Evolutionary conservation across 176 grass and related monocot species (phyloP), one percentile per base, ranked within the genome.

Genomic region (Thalia dealbata): DNA sequence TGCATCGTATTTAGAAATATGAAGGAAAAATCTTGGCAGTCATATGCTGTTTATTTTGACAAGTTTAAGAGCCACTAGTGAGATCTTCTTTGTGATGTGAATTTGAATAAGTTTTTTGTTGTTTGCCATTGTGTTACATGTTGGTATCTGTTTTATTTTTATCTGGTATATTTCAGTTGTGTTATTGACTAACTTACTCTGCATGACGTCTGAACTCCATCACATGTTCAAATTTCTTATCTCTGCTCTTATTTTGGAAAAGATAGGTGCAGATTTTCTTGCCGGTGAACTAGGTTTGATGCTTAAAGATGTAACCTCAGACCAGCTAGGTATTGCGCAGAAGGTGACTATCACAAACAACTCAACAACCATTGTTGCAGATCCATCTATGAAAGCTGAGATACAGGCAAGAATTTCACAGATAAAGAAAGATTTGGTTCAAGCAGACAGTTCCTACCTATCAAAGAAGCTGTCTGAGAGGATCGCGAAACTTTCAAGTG

Each of bases 401-500:
- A 97, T 97, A 70, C 82, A 92, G 75, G 93, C 93, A 65, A 89
- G 93, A 78, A 88, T 97, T 82, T 79, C 84, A 77, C 89, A 97
- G 83, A 73, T 92, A 79, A 96, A 96, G 83, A 88, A 87, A 82
- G 93, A 96, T 83, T 75, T 92, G 66, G 70, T 77, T 73, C 83
- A 90, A 56, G 73, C 82, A 73, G 82, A 81, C 18, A 92, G 84
- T 54, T 30, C 82, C 45, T 85, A 86, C 76, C 73, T 87, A 67
- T 87, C 74, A 79, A 82, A 62, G 74, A 88, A 83, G 76, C 87
- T 96, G 28, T 83, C 87, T 76, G 70, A 88, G 74, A 87, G 89
- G 83, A 89, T 97, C 38, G 93, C 93, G 80, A 92, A 97, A 78
- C 88, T 97, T 30, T 90, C 84, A 67, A 78, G 83, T 71, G 93